A percentile compares a stretch with the other conserved stretches of the same genome.
Evolutionary conservation across 192 early-diverging fungal species (phyloP).

Genomic region (Backusella circina): DNA sequence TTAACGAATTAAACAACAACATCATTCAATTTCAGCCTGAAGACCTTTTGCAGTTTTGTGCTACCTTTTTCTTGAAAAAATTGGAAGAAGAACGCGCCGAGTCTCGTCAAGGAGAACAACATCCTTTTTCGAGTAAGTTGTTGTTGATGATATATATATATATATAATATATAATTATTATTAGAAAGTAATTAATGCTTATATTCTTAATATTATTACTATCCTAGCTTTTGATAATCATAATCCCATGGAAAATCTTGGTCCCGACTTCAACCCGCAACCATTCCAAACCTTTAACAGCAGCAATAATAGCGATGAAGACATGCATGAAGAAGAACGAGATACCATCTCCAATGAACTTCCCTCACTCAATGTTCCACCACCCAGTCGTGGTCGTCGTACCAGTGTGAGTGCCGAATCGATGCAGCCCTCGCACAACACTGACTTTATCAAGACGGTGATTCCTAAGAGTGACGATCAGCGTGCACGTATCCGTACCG

Average conservation of each 20-base stretch:
- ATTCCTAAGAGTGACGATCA: conserved; percentile 90
- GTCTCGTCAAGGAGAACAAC: background rate
- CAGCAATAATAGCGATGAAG: conserved; percentile 24
- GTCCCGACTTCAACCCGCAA: background rate
- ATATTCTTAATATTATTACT: too few relatives aligned
- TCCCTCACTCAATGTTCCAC: conserved; percentile 37
- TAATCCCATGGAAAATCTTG: background rate
- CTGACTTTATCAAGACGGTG: conserved; percentile 76
- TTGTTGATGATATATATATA: too few relatives aligned
- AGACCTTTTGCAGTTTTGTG: conserved; percentile 91
- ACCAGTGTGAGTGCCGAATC: conserved; percentile 95
- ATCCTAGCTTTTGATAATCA: background rate
- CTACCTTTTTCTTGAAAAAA: conserved; percentile 82
- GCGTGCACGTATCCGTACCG: conserved; percentile 69
- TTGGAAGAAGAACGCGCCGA: conserved; percentile 71
- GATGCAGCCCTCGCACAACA: conserved; percentile 80
- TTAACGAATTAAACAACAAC: conserved; percentile 81
- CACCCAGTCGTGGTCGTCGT: conserved; percentile 82
- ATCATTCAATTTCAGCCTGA: conserved; percentile 74
- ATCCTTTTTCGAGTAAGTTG: background rate
- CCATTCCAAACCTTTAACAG: background rate
- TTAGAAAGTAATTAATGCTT: too few relatives aligned
- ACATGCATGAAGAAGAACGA: conserved; percentile 45
- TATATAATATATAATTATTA: background rate
- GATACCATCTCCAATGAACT: conserved; percentile 29